Conservation (phyloP, 2,329 filamentous ascomycete genomes). For the Penicillium polonicum region DNA sequence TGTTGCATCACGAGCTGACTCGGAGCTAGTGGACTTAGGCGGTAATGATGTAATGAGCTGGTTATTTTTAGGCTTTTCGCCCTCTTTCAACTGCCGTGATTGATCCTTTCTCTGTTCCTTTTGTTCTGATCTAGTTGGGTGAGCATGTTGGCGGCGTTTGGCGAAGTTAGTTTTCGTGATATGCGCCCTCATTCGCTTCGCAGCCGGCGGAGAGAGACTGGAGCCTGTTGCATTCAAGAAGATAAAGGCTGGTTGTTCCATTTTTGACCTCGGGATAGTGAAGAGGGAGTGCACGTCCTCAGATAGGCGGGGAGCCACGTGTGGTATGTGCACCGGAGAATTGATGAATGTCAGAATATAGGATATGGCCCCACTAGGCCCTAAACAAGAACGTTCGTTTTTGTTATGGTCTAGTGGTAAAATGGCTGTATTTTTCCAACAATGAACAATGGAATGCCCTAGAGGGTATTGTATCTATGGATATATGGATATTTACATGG, state of each 20-base stretch:
- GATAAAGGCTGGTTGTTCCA: background rate
- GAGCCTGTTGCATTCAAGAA: background rate
- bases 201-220: background rate
- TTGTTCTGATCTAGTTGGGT: background rate
- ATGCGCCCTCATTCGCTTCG: background rate
- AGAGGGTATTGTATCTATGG: background rate
- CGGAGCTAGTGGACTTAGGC: background rate
- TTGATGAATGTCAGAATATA: no score
- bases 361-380: no score
- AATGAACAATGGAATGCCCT: background rate
- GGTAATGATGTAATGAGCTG: background rate
- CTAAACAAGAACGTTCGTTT: no score
- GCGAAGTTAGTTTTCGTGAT: background rate
- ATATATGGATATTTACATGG: no score
- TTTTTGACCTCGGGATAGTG: background rate
- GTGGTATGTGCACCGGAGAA: slow-evolving; percentile 3
- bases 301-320: background rate
- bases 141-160: background rate
- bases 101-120: background rate
- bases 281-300: background rate
- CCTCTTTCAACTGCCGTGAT: background rate
- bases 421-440: no score
- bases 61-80: background rate
- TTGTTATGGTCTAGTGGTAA: no score
- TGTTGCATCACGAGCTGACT: background rate